These are phyloP conservation scores for Fusarium udum DNA, from an alignment of 2,329 filamentous ascomycete genomes.

Conservation along the genomic window DNA sequence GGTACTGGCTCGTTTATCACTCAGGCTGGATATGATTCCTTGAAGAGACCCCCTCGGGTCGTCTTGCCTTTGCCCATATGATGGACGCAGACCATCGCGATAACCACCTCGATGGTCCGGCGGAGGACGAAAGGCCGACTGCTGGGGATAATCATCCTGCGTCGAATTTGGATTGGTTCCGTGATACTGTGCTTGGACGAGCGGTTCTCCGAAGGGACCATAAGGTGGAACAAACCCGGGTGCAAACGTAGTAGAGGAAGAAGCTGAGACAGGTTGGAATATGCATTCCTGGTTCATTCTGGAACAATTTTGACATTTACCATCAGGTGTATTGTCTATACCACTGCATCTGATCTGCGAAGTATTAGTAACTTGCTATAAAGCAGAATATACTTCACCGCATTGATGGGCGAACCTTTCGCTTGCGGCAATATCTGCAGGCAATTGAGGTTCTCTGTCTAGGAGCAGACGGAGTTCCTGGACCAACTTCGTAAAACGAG, in stretches of 20 bases:
- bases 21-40: slow-evolving; percentile 47
- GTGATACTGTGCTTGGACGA: neutral
- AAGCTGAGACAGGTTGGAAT: accelerated
- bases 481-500: accelerated
- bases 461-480: neutral
- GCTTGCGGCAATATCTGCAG: neutral
- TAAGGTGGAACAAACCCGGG: neutral
- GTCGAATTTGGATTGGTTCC: accelerated
- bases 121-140: accelerated
- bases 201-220: accelerated
- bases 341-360: neutral
- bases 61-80: neutral
- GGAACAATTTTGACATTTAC: neutral
- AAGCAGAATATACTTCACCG: accelerated
- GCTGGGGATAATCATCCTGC: accelerated
- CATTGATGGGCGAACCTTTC: neutral
- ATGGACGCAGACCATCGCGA: accelerated
- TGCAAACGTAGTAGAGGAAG: accelerated
- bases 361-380: neutral
- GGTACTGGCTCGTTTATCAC: slow-evolving; percentile 54
- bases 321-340: accelerated
- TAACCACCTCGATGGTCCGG: accelerated
- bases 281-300: neutral
- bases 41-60: accelerated
- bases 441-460: neutral